Percentiles rank a stretch among this genome's conserved stretches.
These are phyloP conservation scores for Exophiala spinifera DNA, from an alignment of 2,329 filamentous ascomycete genomes.

Conservation along the genomic window DNA sequence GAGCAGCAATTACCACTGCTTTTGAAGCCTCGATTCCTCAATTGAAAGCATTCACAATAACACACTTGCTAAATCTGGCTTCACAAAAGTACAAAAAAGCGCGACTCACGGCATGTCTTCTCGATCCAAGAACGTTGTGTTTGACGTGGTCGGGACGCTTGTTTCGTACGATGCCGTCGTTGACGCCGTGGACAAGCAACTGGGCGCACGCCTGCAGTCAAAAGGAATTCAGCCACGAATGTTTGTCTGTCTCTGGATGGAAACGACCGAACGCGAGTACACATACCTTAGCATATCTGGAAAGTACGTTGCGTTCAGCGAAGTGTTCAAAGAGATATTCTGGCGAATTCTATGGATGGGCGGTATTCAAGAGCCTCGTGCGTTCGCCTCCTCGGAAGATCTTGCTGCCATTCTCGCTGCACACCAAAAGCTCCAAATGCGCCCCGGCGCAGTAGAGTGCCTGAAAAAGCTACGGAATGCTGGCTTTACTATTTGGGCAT, in stretches of 20 bases:
- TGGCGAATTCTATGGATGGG: constrained; percentile 43
- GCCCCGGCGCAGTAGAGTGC: constrained; percentile 39
- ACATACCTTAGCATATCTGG: constrained; percentile 44
- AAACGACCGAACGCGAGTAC: constrained; percentile 44
- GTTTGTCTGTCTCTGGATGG: constrained; percentile 44
- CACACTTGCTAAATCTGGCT: too few species aligned
- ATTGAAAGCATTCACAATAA: too few species aligned
- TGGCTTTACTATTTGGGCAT: constrained; percentile 54
- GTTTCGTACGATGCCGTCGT: too few species aligned
- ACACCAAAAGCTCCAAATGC: constrained; percentile 34
- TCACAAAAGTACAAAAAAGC: too few species aligned
- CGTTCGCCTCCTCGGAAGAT: constrained; percentile 40
- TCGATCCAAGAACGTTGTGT: too few species aligned
- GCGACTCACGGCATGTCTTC: too few species aligned
- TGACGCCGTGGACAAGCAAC: too few species aligned
- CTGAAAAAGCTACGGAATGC: constrained; percentile 41
- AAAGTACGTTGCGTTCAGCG: constrained; percentile 38
- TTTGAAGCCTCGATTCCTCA: too few species aligned
- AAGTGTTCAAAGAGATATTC: constrained; percentile 41
- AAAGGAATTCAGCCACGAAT: constrained; percentile 29
- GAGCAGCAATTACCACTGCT: too few species aligned
- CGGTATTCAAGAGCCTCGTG: constrained; percentile 40
- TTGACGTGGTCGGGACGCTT: too few species aligned
- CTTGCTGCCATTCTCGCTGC: constrained; percentile 36
- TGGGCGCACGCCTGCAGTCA: too few species aligned